Evolutionary conservation across 2,329 filamentous ascomycete species (phyloP), one percentile per base, ranked within the genome.

Genomic region (Fusarium mangiferae): DNA sequence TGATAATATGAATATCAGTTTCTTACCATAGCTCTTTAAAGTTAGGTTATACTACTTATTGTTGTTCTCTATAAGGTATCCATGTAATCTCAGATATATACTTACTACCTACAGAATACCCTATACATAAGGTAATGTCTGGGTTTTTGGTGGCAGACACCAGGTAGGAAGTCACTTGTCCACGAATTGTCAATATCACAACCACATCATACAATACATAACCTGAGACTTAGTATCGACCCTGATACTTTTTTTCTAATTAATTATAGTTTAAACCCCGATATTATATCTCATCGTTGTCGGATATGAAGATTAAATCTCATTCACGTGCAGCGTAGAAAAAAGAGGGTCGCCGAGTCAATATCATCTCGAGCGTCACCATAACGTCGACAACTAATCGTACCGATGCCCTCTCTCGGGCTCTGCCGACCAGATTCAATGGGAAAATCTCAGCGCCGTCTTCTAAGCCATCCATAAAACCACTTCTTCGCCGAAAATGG

Each of bases 301-400:
- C n/a, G 35, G 38, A 30, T n/a, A 13, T 12, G 7, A 35, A 17
- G 15, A 30, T 30, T 26, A 5, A 18, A 51, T 44, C 17, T 52
- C 17, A n/a, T 70, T 56, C 72, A 74, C 72, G 72, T 75, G 72
- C 68, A 39, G 65, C 61, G n/a, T 39, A 39, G 35, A 59, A 67
- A 73, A 74, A 74, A 74, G 64, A 74, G 72, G 72, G 56, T 48
- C 68, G 39, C n/a, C 9, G 39, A 51, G 30, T 18, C n/a, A 13
- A 33, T 26, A 28, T 45, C 20, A 8, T 35, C 41, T 61, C 26
- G 56, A 64, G n/a, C 68, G 57, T 68, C 54, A 36, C 17, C 22
- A 44, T 38, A 12, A 56, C 30, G 8, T 22, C n/a, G 28, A 26
- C 44, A 70, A 24, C 26, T 24, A 39, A 49, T 59, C 36, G 38